Evolutionary conservation across 1,284 basidiomycete species (phyloP).

Genomic region (Abortiporus biennis): DNA sequence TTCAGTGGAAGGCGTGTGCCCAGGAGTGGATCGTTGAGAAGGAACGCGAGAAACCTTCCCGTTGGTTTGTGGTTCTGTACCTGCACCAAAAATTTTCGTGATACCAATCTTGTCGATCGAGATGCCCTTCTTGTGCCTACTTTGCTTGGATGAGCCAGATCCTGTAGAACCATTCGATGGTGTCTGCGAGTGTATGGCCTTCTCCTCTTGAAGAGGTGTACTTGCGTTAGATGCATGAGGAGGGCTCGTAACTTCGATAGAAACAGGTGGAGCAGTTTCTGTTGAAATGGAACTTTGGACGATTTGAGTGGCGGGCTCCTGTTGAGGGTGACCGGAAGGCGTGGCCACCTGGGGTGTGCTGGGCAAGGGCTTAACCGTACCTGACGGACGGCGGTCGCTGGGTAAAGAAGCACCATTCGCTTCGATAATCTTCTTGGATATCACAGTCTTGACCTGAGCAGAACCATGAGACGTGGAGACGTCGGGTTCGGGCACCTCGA

Average conservation of each 20-base stretch:
- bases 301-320: too few species aligned
- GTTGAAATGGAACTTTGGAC: too few species aligned
- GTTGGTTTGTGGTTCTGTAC: slow-evolving; percentile 15
- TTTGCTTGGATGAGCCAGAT: slow-evolving; percentile 32
- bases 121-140: slow-evolving; percentile 50
- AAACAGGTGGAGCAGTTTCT: slow-evolving; percentile 25
- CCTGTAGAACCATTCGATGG: slow-evolving; percentile 22
- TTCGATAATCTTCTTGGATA: slow-evolving; percentile 11
- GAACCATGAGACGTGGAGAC: slow-evolving; percentile 13
- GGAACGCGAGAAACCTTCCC: slow-evolving; percentile 30
- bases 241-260: slow-evolving; percentile 44
- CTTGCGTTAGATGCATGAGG: too few species aligned
- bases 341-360: slow-evolving; percentile 15
- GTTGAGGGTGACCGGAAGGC: too few species aligned
- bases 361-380: slow-evolving; percentile 15
- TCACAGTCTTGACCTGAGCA: too few species aligned
- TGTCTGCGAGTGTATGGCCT: slow-evolving; percentile 14
- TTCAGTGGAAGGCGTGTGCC: slow-evolving; percentile 17
- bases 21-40: slow-evolving; percentile 32
- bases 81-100: slow-evolving; percentile 49
- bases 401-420: background rate
- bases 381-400: slow-evolving; percentile 8
- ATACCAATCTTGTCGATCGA: slow-evolving; percentile 76
- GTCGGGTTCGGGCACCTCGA: slow-evolving; percentile 67
- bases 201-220: slow-evolving; percentile 31